Evolutionary conservation across 345 rosid genomes (phyloP).

Genomic region (Limnanthes douglasii): DNA sequence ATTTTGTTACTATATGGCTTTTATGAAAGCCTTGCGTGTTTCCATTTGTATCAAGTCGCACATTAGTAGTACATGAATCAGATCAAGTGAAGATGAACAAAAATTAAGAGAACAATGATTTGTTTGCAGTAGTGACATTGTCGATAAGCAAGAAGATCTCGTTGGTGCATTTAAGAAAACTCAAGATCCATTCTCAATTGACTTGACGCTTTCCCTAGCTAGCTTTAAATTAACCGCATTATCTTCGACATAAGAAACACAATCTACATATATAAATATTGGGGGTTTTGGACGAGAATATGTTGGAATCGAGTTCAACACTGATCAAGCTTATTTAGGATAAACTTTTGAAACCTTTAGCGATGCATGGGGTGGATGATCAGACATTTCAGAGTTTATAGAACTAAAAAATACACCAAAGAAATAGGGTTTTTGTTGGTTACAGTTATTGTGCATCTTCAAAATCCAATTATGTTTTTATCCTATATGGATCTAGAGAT

Average conservation of each 20-base stretch:
- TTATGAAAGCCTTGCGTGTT: too few species aligned
- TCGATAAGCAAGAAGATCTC: conserved; percentile 62
- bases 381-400: conserved; percentile 92
- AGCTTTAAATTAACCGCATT: conserved; percentile 83
- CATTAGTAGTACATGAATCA: conserved; percentile 30
- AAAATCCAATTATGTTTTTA: too few species aligned
- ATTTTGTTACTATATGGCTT: too few species aligned
- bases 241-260: conserved; percentile 96
- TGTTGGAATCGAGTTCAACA: conserved; percentile 88
- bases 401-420: conserved; percentile 59
- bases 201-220: conserved; percentile 67
- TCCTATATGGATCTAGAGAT: too few species aligned
- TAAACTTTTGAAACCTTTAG: conserved; percentile 82
- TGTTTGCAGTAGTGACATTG: conserved; percentile 66
- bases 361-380: conserved; percentile 97
- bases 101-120: conserved; percentile 50
- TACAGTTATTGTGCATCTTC: conserved; percentile 80
- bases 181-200: conserved; percentile 52
- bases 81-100: conserved; percentile 50
- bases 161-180: conserved; percentile 85
- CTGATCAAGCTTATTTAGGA: conserved; percentile 76
- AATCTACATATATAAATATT: conserved; percentile 72
- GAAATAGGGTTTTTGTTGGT: conserved; percentile 85
- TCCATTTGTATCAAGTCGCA: conserved; percentile 45
- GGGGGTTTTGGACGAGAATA: conserved; percentile 97